Base-by-base conservation (phyloP, 2,329 filamentous ascomycete genomes). In the Lasiodiplodia hormozganensis region DNA sequence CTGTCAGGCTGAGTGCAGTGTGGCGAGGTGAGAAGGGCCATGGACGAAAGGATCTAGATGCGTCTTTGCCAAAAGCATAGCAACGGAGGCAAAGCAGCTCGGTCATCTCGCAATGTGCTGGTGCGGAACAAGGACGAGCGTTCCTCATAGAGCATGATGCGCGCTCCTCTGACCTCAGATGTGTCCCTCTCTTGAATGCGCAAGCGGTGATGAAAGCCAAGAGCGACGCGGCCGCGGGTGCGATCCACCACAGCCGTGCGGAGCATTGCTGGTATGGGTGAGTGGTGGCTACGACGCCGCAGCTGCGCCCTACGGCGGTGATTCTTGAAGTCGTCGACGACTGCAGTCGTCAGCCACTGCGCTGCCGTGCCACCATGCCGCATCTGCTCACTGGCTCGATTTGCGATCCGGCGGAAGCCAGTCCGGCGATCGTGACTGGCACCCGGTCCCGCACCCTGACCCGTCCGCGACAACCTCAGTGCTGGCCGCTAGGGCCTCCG, bases 341-440 rank as follows among this genome's bases (percentile, higher is more conserved):
- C 28, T 31, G 58, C 25, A 11, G 60, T 64, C 52, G 60, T 52
- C 47, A 25, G 58, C 58, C 49, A 12, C 40, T 43, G 58, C 43
- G 23, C 60, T 52, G 60, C 60, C 11, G 60, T 51, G 58, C 58
- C n/a, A 62, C 58, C 58, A 34, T 49, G 40, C 58, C 58, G 11
- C 6, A 36, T 64, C 14, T 12, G 14, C 14, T 23, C 47, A 64
- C 28, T 52, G 28, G 60, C 60, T 52, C 58, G 43, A 62, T 51
- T 28, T 28, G 4, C 8, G 5, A 6, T 2, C 47, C 43, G 2
- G 31, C 60, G 60, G 60, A 52, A 4, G 43, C n/a, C 16, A 1
- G 5, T 64, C 60, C 60, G 60, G 60, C 57, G 36, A 47, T 62
- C 23, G 5, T 5, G 2, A 62, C 23, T 47, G 57, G 53, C 38